Evolutionary conservation across 2,329 filamentous ascomycete genomes (phyloP), one percentile per base, ranked within the genome.

Genomic region (Samsoniella hepiali): DNA sequence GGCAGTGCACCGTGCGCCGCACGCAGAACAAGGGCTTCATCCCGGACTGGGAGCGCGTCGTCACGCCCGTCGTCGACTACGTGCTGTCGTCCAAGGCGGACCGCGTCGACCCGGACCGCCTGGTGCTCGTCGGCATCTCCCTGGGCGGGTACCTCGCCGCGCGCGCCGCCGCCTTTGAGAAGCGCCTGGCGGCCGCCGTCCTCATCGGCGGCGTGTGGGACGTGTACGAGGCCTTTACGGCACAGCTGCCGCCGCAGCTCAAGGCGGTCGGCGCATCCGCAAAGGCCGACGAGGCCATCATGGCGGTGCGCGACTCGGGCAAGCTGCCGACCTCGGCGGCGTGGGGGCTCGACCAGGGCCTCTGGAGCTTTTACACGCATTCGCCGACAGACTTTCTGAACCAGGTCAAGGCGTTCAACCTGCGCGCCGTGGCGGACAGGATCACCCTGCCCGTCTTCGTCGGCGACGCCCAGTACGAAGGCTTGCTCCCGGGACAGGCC

Each of bases 121-220:
- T 81, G 2, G 78, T 67, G 4, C 68, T 81, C 2, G 53, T 78
- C 31, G 80, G 79, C 15, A 68, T 73, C 60, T 80, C 77, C 2
- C 73, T 81, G 54, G 78, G 78, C 5, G 78, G 78, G 0, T 75
- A 71, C 34, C 72, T 81, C 0, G 74, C 72, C 3, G 67, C 75
- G 1, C 74, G 78, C 5, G 79, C 77, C 0, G 78, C 79, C 0
- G 77, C 78, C 0, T 79, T 77, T 64, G 79, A 82, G 63, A 75
- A 72, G 57, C 75, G 79, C 2, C 65, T 81, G 40, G 72, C 74
- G 1, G 79, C 78, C 5, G 68, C 74, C 5, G 67, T 80, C 47
- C 69, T 73, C 42, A 70, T 77, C 29, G 78, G 79, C 67, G 79
- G 77, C 2, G 64, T 81, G 2, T 77, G 68, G 64, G 70, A 75